Evolutionary conservation across 2,329 filamentous ascomycete species (phyloP).

Genomic region (Aspergillus chevalieri): DNA sequence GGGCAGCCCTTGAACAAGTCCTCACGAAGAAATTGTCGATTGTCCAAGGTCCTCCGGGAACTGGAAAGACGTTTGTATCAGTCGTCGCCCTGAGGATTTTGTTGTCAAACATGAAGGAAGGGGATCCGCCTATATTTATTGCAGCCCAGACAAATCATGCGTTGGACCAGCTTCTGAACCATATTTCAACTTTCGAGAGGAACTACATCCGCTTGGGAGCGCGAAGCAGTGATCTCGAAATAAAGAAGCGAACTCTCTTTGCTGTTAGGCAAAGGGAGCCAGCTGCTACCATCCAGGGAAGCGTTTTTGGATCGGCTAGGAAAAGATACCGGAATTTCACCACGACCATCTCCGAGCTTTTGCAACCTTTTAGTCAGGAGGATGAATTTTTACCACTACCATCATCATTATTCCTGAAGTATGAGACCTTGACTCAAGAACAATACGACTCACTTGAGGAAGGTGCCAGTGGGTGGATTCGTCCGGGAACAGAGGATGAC

Average conservation of each 20-base stretch:
- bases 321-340: slow-evolving; percentile 40
- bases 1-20: slow-evolving; percentile 61
- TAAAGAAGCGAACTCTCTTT: slow-evolving; percentile 62
- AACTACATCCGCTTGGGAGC: slow-evolving; percentile 64
- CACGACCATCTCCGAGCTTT: slow-evolving; percentile 34
- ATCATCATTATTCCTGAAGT: slow-evolving; percentile 47
- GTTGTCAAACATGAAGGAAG: slow-evolving; percentile 50
- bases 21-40: slow-evolving; percentile 67
- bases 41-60: slow-evolving; percentile 75
- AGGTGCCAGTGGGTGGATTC: slow-evolving; percentile 42
- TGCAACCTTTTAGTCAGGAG: slow-evolving; percentile 37
- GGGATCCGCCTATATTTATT: slow-evolving; percentile 66
- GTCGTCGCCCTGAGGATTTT: slow-evolving; percentile 63
- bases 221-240: slow-evolving; percentile 59
- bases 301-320: slow-evolving; percentile 34
- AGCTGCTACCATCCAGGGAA: slow-evolving; percentile 32
- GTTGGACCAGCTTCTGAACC: slow-evolving; percentile 69
- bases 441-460: slow-evolving; percentile 59
- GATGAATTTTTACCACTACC: slow-evolving; percentile 44
- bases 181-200: slow-evolving; percentile 56
- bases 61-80: slow-evolving; percentile 77
- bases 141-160: slow-evolving; percentile 89
- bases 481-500: slow-evolving; percentile 22
- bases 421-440: slow-evolving; percentile 54
- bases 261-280: slow-evolving; percentile 46